phyloP scores from a whole-genome alignment of 164 flowering plant species.

The Euptelea pleiosperma region DNA sequence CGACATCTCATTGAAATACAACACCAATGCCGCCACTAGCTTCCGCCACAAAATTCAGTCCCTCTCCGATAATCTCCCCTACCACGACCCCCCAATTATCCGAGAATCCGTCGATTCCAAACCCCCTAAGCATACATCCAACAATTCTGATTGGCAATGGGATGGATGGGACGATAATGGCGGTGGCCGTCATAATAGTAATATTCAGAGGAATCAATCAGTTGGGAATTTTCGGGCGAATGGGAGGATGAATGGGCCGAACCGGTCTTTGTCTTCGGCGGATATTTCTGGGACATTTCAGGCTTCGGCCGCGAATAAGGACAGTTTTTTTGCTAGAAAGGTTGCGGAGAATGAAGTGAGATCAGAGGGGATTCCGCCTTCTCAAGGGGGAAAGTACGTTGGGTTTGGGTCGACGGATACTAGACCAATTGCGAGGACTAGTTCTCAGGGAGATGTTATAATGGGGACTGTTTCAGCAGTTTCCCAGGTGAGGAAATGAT shows the following conservation, averaged over 20 bases:
- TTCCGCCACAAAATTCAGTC: constrained; percentile 15
- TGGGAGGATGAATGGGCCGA: constrained; percentile 1
- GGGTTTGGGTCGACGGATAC: constrained; percentile 23
- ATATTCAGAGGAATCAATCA: constrained; percentile 20
- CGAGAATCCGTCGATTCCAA: constrained; percentile 6
- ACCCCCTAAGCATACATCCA: constrained; percentile 3
- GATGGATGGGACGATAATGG: constrained; percentile 18
- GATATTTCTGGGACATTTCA: constrained; percentile 14
- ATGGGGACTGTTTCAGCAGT: constrained; percentile 20
- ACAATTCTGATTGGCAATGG: constrained; percentile 16
- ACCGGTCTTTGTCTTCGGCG: constrained; percentile 9
- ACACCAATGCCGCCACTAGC: constrained; percentile 15
- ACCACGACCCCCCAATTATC: constrained; percentile 23
- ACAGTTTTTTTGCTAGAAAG: constrained; percentile 10
- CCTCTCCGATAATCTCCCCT: constrained; percentile 6
- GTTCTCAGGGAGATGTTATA: constrained; percentile 21
- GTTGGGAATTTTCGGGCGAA: constrained; percentile 14
- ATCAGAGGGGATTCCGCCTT: constrained; percentile 24
- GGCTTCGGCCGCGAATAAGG: constrained; percentile 12
- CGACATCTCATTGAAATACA: constrained; percentile 19
- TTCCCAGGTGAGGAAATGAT: constrained; percentile 14
- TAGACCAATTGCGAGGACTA: neutral
- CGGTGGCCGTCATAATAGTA: too few species aligned
- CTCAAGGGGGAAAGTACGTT: constrained; percentile 27
- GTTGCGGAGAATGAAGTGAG: constrained; percentile 15